Base-by-base conservation (phyloP, 352 stramenopile species). In the Phytopythium vexans region DNA sequence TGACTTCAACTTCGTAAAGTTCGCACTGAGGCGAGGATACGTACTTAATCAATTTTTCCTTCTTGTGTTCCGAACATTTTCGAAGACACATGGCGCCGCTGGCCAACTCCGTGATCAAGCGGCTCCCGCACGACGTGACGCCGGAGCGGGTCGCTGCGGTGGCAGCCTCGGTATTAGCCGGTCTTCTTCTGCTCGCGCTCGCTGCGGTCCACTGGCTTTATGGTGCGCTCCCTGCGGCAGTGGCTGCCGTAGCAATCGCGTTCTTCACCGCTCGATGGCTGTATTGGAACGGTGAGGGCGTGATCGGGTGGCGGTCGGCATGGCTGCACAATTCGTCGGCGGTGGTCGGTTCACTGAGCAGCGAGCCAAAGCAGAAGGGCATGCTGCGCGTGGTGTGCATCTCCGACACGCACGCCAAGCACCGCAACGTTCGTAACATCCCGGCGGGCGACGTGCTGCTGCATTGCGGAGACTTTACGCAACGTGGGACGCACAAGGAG, bases 391-490 rank as follows among this genome's bases (percentile, higher is more conserved):
- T 94, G 1, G 82, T 93, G 4, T 92, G 84, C 60, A 71, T 94
- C 54, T 94, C 85, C 0, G 85, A 94, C 53, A 94, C 85, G 14
- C 85, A 94, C 41, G 65, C 62, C n/a, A 77, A 75, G 34, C 85
- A 94, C 54, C 74, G 71, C 6, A 66, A 79, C 14, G 66, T 98
- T 44, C 64, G 49, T 16, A 54, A 54, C 32, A 58, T 93, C 0
- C 78, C 84, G 0, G 46, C 67, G 4, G 82, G 95, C 36, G 86
- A 95, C 54, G 74, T 97, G 34, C 56, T 97, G 32, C 77, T 98
- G 44, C 88, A 96, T 41, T 92, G 95, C 59, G 83, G 84, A 14
- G 92, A 98, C 68, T 92, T 98, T 36, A 92, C 82, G 44, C 83
- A 85, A 36, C 88, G 59, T 14, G 85, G 85, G 3, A 83, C 74